These are phyloP conservation scores for Fraxinus quadrangulata DNA, from an alignment of 257 asterid species.

Conservation along the genomic window DNA sequence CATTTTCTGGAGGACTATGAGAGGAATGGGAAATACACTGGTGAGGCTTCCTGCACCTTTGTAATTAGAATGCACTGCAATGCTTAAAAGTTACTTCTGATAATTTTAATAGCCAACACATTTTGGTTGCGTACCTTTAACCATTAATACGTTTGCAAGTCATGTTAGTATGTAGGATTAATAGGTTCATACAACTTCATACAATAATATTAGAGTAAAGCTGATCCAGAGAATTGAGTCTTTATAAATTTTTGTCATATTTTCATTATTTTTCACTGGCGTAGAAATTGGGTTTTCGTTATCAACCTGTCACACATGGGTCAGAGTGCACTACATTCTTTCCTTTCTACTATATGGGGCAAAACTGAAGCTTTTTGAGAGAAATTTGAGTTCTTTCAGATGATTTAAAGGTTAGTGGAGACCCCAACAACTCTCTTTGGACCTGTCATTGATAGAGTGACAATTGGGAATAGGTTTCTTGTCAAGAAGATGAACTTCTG, in stretches of 20 bases:
- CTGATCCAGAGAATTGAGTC: neutral
- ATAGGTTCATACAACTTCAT: neutral
- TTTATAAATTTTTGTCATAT: neutral
- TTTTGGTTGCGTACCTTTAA: neutral
- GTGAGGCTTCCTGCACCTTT: slow-evolving; percentile 44
- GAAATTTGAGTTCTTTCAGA: neutral
- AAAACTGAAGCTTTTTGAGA: neutral
- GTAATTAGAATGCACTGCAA: slow-evolving; percentile 4
- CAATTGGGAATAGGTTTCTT: neutral
- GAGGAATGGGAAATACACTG: slow-evolving; percentile 85
- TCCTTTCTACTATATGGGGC: neutral
- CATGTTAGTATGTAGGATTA: neutral
- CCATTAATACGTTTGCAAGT: neutral
- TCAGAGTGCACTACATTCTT: neutral
- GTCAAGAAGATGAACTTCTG: slow-evolving; percentile 10
- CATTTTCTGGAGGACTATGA: slow-evolving; percentile 94
- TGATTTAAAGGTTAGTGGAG: neutral
- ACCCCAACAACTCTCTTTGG: neutral
- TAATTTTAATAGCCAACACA: neutral
- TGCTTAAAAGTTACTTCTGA: neutral
- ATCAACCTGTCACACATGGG: neutral
- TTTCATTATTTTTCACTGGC: neutral
- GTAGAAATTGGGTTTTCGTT: neutral
- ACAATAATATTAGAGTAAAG: neutral
- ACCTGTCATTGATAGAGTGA: neutral